Evolutionary conservation across 306 rosid genomes (phyloP).

Genomic region (Calophaca sinica): DNA sequence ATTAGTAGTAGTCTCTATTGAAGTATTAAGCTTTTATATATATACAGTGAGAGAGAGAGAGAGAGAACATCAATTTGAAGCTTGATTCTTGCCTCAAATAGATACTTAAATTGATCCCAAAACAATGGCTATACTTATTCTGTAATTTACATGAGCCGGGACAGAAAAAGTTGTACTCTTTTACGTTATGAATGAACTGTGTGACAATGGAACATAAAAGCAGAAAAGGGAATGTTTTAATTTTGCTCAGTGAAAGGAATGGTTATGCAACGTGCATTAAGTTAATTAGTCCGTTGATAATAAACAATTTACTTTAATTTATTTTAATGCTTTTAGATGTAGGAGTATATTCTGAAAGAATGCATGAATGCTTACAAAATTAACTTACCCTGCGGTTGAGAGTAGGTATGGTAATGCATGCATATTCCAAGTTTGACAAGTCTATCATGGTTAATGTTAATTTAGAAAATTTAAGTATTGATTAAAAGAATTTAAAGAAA

Average conservation of each 20-base stretch:
- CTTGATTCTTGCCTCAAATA: conserved; percentile 9
- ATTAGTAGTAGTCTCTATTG: too few relatives aligned
- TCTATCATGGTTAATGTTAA: too few relatives aligned
- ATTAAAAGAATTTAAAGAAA: too few relatives aligned
- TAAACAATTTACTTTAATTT: background rate
- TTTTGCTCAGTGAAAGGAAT: background rate
- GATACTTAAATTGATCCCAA: conserved; percentile 47
- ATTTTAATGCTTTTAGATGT: background rate
- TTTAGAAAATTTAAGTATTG: too few relatives aligned
- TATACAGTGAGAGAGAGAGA: conserved; percentile 12
- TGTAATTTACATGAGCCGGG: conserved; percentile 13
- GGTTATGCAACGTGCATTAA: background rate
- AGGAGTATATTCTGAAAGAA: background rate
- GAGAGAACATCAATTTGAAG: conserved; percentile 31
- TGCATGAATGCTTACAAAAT: background rate
- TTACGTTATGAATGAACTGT: conserved; percentile 32
- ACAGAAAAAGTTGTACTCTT: conserved; percentile 1
- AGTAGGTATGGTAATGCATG: background rate
- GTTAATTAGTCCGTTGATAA: background rate
- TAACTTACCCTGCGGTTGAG: background rate
- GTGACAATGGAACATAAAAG: conserved; percentile 8
- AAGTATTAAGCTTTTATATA: conserved; percentile 12
- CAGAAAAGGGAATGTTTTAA: background rate
- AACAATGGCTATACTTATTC: conserved; percentile 14
- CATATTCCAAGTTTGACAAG: background rate